These are phyloP conservation scores for Laguncularia racemosa DNA, from an alignment of 345 rosid genomes.

Conservation along the genomic window DNA sequence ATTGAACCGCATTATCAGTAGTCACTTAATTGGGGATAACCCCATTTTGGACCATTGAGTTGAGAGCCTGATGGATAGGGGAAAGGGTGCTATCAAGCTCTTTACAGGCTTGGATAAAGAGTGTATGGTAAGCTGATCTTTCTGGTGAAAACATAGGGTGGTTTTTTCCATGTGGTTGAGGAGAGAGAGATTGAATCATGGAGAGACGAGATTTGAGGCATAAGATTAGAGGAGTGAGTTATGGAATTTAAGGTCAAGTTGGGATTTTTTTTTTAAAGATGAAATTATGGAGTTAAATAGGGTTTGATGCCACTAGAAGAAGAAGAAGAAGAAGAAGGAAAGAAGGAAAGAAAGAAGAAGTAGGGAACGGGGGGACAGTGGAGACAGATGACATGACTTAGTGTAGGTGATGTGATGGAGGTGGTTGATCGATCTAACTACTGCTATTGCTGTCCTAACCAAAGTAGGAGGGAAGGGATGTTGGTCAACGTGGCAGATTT, in stretches of 20 bases:
- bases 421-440: too few species aligned
- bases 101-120: slow-evolving; percentile 52
- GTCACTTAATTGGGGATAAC: slow-evolving; percentile 48
- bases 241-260: slow-evolving; percentile 40
- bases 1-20: slow-evolving; percentile 50
- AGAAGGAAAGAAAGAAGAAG: too few species aligned
- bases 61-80: slow-evolving; percentile 43
- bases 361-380: too few species aligned
- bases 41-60: slow-evolving; percentile 52
- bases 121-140: too few species aligned
- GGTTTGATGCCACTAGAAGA: too few species aligned
- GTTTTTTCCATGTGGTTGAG: slow-evolving; percentile 55
- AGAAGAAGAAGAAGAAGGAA: too few species aligned
- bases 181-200: slow-evolving; percentile 55
- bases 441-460: too few species aligned
- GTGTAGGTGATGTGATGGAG: too few species aligned
- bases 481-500: too few species aligned
- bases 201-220: slow-evolving; percentile 44
- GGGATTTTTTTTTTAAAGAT: slow-evolving; percentile 20
- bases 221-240: slow-evolving; percentile 80
- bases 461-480: too few species aligned
- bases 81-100: slow-evolving; percentile 32
- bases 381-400: too few species aligned
- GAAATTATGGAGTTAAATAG: too few species aligned
- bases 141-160: slow-evolving; percentile 57